Evolutionary conservation across 2,329 filamentous ascomycete species (phyloP).

Genomic region (Colletotrichum agaves): DNA sequence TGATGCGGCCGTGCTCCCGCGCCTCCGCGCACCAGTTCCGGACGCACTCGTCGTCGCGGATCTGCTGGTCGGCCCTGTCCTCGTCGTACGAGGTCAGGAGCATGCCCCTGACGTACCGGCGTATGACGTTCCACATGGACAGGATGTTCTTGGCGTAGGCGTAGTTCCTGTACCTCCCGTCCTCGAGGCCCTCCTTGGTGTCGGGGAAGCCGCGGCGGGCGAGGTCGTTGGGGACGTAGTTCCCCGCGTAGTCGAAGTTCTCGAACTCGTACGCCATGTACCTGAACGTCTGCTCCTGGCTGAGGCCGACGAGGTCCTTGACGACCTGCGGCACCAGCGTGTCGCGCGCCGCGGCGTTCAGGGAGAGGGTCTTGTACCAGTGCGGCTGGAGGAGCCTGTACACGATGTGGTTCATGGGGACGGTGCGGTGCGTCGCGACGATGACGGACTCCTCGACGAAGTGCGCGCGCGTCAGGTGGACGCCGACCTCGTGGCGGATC

Average conservation of each 20-base stretch:
- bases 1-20: constrained; percentile 50
- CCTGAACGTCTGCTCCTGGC: constrained; percentile 47
- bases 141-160: constrained; percentile 58
- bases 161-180: constrained; percentile 58
- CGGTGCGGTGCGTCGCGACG: constrained; percentile 55
- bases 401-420: constrained; percentile 55
- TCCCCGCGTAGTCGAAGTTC: constrained; percentile 55
- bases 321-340: constrained; percentile 58
- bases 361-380: constrained; percentile 61
- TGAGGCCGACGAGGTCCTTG: constrained; percentile 54
- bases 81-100: constrained; percentile 48
- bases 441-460: constrained; percentile 61
- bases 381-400: constrained; percentile 57
- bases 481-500: constrained; percentile 57
- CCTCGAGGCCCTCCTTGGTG: constrained; percentile 44
- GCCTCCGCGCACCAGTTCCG: constrained; percentile 54
- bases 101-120: constrained; percentile 53
- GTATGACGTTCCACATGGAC: constrained; percentile 55
- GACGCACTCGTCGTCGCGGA: constrained; percentile 46
- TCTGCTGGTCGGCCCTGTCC: constrained; percentile 44
- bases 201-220: constrained; percentile 54
- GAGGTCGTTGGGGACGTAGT: constrained; percentile 59
- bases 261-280: constrained; percentile 54
- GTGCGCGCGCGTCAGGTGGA: constrained; percentile 58
- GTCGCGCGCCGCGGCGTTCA: constrained; percentile 58